Evolutionary conservation across 148 eudicot genomes (phyloP), one percentile per base, ranked within the genome.

Genomic region (Rhododendron ovatum): DNA sequence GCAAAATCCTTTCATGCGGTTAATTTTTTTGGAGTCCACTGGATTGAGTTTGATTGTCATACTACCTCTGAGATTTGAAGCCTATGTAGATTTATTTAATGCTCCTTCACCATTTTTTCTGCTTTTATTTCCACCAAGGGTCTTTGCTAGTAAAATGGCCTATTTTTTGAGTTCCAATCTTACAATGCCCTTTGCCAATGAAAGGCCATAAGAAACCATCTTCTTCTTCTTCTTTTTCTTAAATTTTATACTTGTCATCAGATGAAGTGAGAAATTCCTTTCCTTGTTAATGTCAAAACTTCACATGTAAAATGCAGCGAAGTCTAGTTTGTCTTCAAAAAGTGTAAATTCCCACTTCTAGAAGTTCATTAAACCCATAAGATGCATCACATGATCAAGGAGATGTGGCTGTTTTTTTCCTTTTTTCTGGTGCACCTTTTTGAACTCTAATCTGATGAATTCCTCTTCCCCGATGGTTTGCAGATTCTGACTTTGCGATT

Each of bases 401-500:
- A 17, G 71, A 47, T 18, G 1, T 67, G 43, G 57, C 41, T 17
- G 8, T 26, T 69, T 53, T 47, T 6, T 17, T 30, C 15, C 5
- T 41, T 41, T 69, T 69, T 22, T 1, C 51, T 84, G 18, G 24
- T 73, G 14, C 15, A 45, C 78, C 26, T 84, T 6, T 33, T 75
- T 59, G 73, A 35, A 35, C 26, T 69, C 53, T 3, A 33, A 86
- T 71, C 53, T 61, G 48, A 78, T 24, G 7, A 47, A 51, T 75
- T 86, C 47, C 80, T 69, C 48, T 37, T 83, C 55, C 12, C 17
- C 37, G 20, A 48, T 74, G 78, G 39, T 81, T 53, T 89, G 79
- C 95, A 96, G 99, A 91, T 94, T 89, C 87, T 43, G 86, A 83
- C 89, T 94, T 96, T 92, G 92, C 96, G 71, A 53, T 94, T 35